Evolutionary conservation across 225 moss, liverwort and hornwort species (phyloP), one percentile per base, ranked within the genome.

Genomic region (Anthoceros angustus): DNA sequence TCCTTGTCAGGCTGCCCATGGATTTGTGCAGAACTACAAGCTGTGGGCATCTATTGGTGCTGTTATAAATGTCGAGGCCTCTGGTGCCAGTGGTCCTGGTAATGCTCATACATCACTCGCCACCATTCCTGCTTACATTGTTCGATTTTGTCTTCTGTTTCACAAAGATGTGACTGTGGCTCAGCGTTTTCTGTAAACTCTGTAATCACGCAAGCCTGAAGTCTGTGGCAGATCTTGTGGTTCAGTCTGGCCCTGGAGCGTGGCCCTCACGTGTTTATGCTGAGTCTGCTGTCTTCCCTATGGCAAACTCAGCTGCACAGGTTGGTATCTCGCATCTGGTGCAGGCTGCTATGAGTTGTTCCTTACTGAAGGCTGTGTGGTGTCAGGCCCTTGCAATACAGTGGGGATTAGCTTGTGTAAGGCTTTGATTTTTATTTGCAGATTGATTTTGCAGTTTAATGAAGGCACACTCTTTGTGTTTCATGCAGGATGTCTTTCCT

Each of bases 201-300:
- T 32, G 32, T 32, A 32, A 32, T 32, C 32, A 32, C 55, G 8
- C 18, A 20, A 55, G 5, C 7, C 55, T 55, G 6, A 12, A 2
- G 26, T 23, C 25, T 42, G 39, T 25, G 9, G 40, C 87, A 79
- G 95, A 98, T 68, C 84, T 98, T 43, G 95, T 98, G 69, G 91
- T 91, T 40, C 95, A 98, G 70, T 98, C 95, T 46, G 95, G 95
- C 21, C 95, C 95, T 26, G 95, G 95, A 64, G 78, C 88, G 23
- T 98, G 95, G 95, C 95, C 95, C 69, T 85, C 95, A 12, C 79
- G 91, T 66, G 88, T 98, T 68, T 98, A 98, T 65, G 85, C 79
- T 50, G 91, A 98, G 70, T 92, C 80, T 68, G 95, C 95, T 46
- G 85, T 91, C 69, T 83, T 88, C 69, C 95, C 95, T 21, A 98